Evolutionary conservation across 106 monocot genomes (phyloP).

Genomic region (Acorus calamus): DNA sequence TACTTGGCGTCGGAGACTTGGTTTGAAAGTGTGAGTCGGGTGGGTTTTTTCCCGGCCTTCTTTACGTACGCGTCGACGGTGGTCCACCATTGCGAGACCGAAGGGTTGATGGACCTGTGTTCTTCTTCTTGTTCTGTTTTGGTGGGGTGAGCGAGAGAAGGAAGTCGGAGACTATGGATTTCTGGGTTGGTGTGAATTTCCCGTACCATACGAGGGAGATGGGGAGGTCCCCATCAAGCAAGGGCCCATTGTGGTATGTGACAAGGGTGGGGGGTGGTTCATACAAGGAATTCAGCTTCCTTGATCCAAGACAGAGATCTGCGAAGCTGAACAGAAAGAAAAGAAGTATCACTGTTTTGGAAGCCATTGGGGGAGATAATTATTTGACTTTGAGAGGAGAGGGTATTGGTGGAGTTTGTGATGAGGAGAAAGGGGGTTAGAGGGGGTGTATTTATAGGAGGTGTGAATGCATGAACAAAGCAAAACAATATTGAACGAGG

Average conservation of each 20-base stretch:
- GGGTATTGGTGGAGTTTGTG: too few relatives aligned
- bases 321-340: conserved; percentile 1
- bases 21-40: background rate
- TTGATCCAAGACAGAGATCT: background rate
- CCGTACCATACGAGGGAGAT: conserved; percentile 49
- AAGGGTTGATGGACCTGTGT: background rate
- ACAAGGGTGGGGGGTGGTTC: conserved; percentile 9
- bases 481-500: too few relatives aligned
- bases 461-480: too few relatives aligned
- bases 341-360: background rate
- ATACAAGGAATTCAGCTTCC: conserved; percentile 13
- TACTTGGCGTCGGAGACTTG: conserved; percentile 12
- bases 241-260: conserved; percentile 27
- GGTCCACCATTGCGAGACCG: conserved; percentile 11
- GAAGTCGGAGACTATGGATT: conserved; percentile 39
- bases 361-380: too few relatives aligned
- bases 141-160: conserved; percentile 25
- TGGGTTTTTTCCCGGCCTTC: background rate
- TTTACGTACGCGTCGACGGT: conserved; percentile 4
- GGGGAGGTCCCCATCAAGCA: conserved; percentile 32
- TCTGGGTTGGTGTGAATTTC: conserved; percentile 24
- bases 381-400: too few relatives aligned
- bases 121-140: background rate
- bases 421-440: too few relatives aligned
- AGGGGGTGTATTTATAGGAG: too few relatives aligned